Evolutionary conservation across 139 green algal genomes (phyloP).

Genomic region (Closterium sp.): DNA sequence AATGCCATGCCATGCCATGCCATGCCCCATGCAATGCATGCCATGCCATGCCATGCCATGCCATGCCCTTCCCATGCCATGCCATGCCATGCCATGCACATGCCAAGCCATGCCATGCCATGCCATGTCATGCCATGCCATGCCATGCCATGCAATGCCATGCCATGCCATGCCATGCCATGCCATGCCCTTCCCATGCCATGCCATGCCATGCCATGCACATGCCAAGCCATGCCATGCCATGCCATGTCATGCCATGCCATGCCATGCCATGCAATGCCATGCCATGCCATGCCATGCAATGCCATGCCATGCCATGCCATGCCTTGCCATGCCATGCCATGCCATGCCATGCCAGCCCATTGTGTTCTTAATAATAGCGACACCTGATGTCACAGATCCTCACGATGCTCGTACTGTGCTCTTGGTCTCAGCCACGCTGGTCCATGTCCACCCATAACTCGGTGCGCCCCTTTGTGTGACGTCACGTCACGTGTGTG

Average conservation of each 20-base stretch:
- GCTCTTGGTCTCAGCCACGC: background rate
- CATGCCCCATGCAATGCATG: too few relatives aligned
- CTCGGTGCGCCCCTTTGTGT: background rate
- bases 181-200: too few relatives aligned
- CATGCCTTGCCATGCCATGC: background rate
- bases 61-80: background rate
- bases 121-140: background rate
- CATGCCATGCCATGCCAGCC: too few relatives aligned
- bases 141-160: background rate
- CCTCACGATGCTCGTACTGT: background rate
- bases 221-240: background rate
- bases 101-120: background rate
- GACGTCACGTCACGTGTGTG: background rate
- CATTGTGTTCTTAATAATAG: background rate
- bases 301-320: background rate
- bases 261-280: background rate
- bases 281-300: background rate
- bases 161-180: too few relatives aligned
- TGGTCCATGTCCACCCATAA: background rate
- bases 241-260: background rate
- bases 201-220: too few relatives aligned
- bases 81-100: too few relatives aligned
- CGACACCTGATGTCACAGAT: background rate
- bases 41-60: background rate
- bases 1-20: background rate